Base-by-base conservation (phyloP, 177 flowering plant species). In the Vitis hybrid region DNA sequence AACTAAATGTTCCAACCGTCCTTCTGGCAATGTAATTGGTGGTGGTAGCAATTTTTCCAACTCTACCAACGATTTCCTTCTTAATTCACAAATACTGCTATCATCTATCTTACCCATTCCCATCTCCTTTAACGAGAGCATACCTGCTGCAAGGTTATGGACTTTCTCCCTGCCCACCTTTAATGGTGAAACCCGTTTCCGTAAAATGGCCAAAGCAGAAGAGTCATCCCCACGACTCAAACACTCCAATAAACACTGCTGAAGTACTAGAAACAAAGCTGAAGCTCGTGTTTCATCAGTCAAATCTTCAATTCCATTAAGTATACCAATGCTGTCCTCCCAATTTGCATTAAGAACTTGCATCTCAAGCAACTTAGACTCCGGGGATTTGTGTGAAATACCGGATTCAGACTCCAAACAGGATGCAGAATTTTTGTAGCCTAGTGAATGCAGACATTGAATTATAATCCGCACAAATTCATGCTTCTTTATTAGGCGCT, bases 381-480 rank as follows among this genome's bases (percentile, higher is more conserved):
- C 90, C 7, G 52, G 11, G 2, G 89, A 83, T 56, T 82, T 87
- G 52, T 52, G 68, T 14, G 75, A 55, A 67, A 88, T 74, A 2
- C 88, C 85, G 3, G 98, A 92, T 70, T 94, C 98, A 2, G 78
- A 79, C 77, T 94, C 98, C 75, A 94, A 78, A 70, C 83, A 79
- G 10, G 80, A 73, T 1, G 96, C 98, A 60, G 97, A 81, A 16
- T 80, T 85, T 3, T 52, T 62, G 69, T 86, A 92, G 14, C 97
- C 98, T 62, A 92, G 73, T 8, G 97, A 86, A 71, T 85, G 80
- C 27, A 94, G 81, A 63, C 86, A 85, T 56, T 88, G 97, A 67
- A 89, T 75, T 24, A 92, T 79, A 59, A 88, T 67, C 61, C 94
- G 83, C 2, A 91, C 81, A 65, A 92, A 88, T 77, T 92, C 98